Conservation (phyloP, 1,284 basidiomycete genomes). For the Marasmius oreades region DNA sequence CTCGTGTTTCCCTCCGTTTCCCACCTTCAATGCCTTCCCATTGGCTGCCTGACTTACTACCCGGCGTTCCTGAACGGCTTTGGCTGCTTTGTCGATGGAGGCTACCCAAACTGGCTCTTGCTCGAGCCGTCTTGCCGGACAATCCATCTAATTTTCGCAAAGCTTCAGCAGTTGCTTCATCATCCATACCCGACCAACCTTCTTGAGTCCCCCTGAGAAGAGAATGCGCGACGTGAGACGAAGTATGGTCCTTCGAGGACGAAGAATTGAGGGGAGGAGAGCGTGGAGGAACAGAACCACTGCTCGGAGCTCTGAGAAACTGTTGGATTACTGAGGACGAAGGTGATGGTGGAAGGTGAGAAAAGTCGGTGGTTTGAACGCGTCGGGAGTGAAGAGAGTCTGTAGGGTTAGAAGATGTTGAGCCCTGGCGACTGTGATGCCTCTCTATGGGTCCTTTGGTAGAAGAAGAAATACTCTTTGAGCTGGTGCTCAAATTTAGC, state of each 20-base stretch:
- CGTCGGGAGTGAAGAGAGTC: conserved; percentile 53
- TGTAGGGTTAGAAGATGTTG: conserved; percentile 58
- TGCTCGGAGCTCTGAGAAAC: conserved; percentile 61
- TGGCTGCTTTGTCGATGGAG: conserved; percentile 57
- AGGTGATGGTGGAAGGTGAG: conserved; percentile 84
- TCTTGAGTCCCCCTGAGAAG: conserved; percentile 78
- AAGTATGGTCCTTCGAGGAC: conserved; percentile 49
- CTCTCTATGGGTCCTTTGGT: conserved; percentile 32
- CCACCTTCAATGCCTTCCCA: conserved; percentile 64
- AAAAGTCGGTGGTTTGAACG: conserved; percentile 73
- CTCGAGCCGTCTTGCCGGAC: conserved; percentile 66
- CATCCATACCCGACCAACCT: conserved; percentile 80
- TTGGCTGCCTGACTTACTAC: conserved; percentile 51
- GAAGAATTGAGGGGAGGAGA: conserved; percentile 38
- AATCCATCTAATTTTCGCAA: conserved; percentile 93
- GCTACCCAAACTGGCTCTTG: conserved; percentile 63
- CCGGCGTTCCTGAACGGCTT: conserved; percentile 76
- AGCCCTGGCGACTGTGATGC: conserved; percentile 59
- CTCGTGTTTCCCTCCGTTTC: conserved; percentile 46
- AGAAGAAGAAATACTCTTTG: conserved; percentile 25
- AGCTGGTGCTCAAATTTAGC: conserved; percentile 40
- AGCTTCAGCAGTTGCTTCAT: conserved; percentile 87
- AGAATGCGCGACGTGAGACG: conserved; percentile 75
- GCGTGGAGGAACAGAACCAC: conserved; percentile 36
- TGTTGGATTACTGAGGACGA: conserved; percentile 84